These are phyloP conservation scores for Luffa acutangula DNA, from an alignment of 306 rosid species.

Conservation along the genomic window DNA sequence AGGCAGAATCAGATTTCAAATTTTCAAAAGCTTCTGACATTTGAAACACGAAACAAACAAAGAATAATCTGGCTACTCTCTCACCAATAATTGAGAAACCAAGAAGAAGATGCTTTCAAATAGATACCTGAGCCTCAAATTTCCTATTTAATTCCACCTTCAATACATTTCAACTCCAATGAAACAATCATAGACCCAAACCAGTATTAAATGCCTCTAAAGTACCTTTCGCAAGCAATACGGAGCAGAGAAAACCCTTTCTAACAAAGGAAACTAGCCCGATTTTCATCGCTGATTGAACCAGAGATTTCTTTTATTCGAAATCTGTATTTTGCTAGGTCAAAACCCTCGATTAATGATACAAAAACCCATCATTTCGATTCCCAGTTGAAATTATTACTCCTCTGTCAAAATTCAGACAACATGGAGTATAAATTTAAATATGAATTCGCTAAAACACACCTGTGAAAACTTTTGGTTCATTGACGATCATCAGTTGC, in stretches of 20 bases:
- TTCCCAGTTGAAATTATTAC: background rate
- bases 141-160: background rate
- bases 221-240: background rate
- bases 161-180: background rate
- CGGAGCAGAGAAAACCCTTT: background rate
- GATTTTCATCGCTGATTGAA: background rate
- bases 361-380: background rate
- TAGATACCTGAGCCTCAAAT: background rate
- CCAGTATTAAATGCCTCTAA: background rate
- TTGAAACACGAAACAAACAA: background rate
- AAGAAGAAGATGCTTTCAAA: background rate
- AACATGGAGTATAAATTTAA: background rate
- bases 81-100: background rate
- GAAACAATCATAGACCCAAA: background rate
- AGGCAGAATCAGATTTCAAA: background rate
- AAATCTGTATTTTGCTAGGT: background rate
- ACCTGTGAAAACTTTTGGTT: conserved; percentile 2
- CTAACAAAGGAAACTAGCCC: background rate
- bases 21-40: background rate
- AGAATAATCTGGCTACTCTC: background rate
- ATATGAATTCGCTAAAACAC: background rate
- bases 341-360: background rate
- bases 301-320: background rate
- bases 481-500: background rate
- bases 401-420: background rate